Base-by-base conservation (phyloP, 2,329 filamentous ascomycete species). In the Colletotrichum brevisporum region DNA sequence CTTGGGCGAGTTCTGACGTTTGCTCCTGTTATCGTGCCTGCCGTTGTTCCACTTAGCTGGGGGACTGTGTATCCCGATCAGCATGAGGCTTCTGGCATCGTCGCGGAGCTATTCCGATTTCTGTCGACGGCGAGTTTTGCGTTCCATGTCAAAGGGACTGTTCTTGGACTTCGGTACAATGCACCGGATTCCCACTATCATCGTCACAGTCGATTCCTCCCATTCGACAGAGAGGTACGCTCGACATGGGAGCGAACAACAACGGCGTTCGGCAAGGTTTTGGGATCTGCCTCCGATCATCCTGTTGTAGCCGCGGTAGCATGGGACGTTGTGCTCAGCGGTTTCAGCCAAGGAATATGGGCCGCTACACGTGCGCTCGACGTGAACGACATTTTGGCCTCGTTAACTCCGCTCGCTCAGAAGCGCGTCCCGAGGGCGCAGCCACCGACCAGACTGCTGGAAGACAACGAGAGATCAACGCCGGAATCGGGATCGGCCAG, bases 241-340 rank as follows among this genome's bases (percentile, higher is more conserved):
- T 81, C 80, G 27, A 78, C 76, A 5, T 82, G 82, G 77, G 83
- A 86, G 65, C 83, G 83, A 24, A 82, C 80, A 56, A 81, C 82
- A 13, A 84, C 78, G 26, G 83, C 84, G 3, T 63, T 85, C 15
- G 81, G 78, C 54, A 83, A 80, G 74, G 77, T 87, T 13, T 80
- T 86, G 27, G 84, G 82, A 48, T 84, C 86, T 1, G 81, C 88
- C 58, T 82, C 81, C 67, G 86, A 86, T 60, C 88, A 91, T 74
- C 89, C 89, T 0, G 85, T 84, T 24, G 84, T 91, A 36, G 84
- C 85, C 21, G 85, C 83, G 18, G 85, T 86, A 0, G 87, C 85
- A 6, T 85, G 85, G 77, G 90, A 92, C 76, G 88, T 89, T 1
- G 75, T 91, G 15, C 79, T 90, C 43, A 88, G 85, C 24, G 80